Percentiles rank a stretch among this genome's conserved stretches.
Conservation (phyloP, 495 filamentous ascomycete genomes). For the Apiosordaria backusii region DNA sequence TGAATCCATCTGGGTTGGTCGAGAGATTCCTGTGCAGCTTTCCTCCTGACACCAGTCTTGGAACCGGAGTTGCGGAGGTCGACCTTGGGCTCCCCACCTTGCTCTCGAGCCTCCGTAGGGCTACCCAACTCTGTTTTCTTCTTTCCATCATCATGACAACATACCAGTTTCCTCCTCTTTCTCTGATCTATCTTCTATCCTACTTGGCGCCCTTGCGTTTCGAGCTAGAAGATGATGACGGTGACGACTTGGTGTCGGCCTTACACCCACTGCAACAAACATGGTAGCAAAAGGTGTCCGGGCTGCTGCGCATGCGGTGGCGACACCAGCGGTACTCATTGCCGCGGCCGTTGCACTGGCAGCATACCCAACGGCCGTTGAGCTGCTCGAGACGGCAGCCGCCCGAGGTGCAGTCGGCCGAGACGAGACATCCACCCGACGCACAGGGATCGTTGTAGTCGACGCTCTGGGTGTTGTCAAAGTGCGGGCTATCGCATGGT, state of each 20-base stretch:
- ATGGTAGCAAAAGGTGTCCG: constrained; percentile 45
- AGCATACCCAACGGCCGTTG: constrained; percentile 43
- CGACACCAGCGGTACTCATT: constrained; percentile 40
- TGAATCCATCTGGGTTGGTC: background rate
- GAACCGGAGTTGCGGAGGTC: background rate
- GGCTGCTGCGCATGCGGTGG: constrained; percentile 35
- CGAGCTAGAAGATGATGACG: background rate
- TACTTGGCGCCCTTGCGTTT: constrained; percentile 3
- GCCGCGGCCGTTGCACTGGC: constrained; percentile 39
- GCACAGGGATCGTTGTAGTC: constrained; percentile 42
- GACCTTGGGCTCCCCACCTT: background rate
- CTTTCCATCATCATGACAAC: background rate
- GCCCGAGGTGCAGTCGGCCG: constrained; percentile 41
- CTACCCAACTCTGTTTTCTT: background rate
- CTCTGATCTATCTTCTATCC: background rate
- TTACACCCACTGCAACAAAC: constrained; percentile 29
- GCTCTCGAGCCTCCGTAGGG: background rate
- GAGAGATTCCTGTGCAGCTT: background rate
- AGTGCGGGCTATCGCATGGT: constrained; percentile 25
- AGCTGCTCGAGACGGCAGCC: constrained; percentile 43
- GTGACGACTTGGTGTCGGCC: constrained; percentile 16
- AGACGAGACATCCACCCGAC: constrained; percentile 39
- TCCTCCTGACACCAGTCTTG: too few species aligned
- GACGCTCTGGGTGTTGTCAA: constrained; percentile 26
- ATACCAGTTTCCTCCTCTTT: background rate